phyloP scores from a whole-genome alignment of 1,284 basidiomycete genomes.

The Sphagnurus paluster region DNA sequence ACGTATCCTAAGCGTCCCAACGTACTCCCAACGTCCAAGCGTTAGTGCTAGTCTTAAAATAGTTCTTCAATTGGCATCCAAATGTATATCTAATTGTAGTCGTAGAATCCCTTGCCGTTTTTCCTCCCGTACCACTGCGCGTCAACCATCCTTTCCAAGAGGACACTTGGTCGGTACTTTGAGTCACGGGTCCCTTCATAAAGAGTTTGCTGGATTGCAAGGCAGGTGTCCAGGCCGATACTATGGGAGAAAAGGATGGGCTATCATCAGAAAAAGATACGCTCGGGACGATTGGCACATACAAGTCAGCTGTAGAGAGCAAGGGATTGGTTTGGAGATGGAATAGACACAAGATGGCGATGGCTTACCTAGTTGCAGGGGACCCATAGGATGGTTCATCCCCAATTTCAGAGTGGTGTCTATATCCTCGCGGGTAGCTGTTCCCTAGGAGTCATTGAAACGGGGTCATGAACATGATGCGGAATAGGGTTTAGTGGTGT shows the following conservation, averaged over 20 bases:
- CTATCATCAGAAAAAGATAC: conserved; percentile 6
- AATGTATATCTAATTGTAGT: no score
- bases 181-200: conserved; percentile 89
- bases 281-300: conserved; percentile 27
- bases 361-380: conserved; percentile 70
- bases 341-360: not conserved
- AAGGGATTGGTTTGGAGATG: not conserved
- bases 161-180: conserved; percentile 93
- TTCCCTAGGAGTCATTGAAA: conserved; percentile 50
- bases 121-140: conserved; percentile 96
- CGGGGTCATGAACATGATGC: not conserved
- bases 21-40: no score
- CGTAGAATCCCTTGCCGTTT: conserved; percentile 88
- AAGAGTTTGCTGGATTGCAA: conserved; percentile 88
- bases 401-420: conserved; percentile 92
- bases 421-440: conserved; percentile 92
- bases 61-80: no score
- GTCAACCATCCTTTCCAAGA: conserved; percentile 95
- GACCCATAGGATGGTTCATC: conserved; percentile 97
- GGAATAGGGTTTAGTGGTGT: not conserved
- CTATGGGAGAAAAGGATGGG: conserved; percentile 37
- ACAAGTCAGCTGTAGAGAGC: conserved; percentile 71
- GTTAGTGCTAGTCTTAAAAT: no score
- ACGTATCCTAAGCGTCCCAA: no score
- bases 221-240: conserved; percentile 91